phyloP scores from a whole-genome alignment of 1,284 basidiomycete species.

The Paramarasmius palmivorus region DNA sequence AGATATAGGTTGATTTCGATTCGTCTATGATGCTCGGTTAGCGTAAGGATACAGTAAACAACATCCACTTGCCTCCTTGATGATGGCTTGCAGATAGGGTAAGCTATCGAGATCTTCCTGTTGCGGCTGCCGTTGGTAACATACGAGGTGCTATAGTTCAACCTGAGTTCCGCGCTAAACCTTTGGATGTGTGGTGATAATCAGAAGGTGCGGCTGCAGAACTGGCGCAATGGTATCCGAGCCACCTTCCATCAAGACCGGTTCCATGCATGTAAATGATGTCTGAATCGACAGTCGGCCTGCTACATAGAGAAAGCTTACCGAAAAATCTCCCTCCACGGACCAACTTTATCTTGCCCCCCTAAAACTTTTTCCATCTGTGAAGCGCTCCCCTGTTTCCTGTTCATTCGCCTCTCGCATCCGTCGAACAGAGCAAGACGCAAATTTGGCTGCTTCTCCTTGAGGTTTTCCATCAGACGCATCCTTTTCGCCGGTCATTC shows the following conservation, averaged over 20 bases:
- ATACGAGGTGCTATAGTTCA: slow-evolving; percentile 39
- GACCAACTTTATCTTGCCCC: slow-evolving; percentile 2
- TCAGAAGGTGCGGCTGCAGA: slow-evolving; percentile 15
- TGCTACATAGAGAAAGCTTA: no score
- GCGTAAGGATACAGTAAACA: no score
- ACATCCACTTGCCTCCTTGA: slow-evolving; percentile 43
- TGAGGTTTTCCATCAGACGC: slow-evolving; percentile 20
- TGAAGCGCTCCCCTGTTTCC: slow-evolving; percentile 5
- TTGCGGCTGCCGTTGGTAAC: slow-evolving; percentile 30
- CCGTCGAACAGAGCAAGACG: slow-evolving; percentile 11
- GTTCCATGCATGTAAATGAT: no score
- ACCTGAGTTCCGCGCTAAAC: slow-evolving; percentile 27
- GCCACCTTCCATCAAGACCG: slow-evolving; percentile 21
- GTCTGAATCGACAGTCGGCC: no score
- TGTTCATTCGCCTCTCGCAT: slow-evolving; percentile 10
- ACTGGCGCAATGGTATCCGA: slow-evolving; percentile 15
- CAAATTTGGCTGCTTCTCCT: slow-evolving; percentile 17
- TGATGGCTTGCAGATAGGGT: slow-evolving; percentile 34
- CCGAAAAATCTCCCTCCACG: slow-evolving; percentile 8
- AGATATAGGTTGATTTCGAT: slow-evolving; percentile 20
- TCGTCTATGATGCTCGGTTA: slow-evolving; percentile 11
- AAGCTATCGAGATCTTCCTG: slow-evolving; percentile 31
- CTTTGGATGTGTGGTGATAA: slow-evolving; percentile 17
- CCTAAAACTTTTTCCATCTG: slow-evolving; percentile 10
- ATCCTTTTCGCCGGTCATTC: slow-evolving; percentile 34